Evolutionary conservation across 1,284 basidiomycete genomes (phyloP), one percentile per base, ranked within the genome.

Genomic region (Cystobasidium slooffiae): DNA sequence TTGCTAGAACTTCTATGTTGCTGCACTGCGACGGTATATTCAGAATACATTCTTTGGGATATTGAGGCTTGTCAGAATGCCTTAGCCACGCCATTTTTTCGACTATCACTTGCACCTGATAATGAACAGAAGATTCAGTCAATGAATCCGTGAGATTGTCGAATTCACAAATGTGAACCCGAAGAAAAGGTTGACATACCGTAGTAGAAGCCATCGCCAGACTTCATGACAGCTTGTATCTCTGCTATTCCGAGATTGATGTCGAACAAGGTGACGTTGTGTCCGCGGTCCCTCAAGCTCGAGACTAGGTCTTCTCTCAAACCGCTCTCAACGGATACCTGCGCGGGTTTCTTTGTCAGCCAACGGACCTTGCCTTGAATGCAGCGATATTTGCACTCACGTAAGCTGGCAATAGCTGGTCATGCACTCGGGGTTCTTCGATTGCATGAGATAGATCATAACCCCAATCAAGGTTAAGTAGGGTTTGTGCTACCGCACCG

Each of bases 341-440:
- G 56, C 16, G 81, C 75, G 14, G 43, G 4, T 5, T 16, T 39
- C 5, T 37, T 16, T 24, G 41, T 47, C 31, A 52, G 56, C 51
- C 31, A n/a, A 7, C 24, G 39, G 7, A 16, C 37, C 51, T 22
- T 16, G 46, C 24, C 6, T 55, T 2, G 0, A 22, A 43, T 51
- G 37, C 14, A 16, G 0, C 1, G 31, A 3, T 8, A 61, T 37
- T 31, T 3, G 1, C 9, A 70, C 79, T n/a, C 55, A 80, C 80
- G 22, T 79, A 76, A n/a, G 75, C 74, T 0, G 96, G 95, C 76
- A 89, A 90, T 39, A 97, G 84, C 81, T 98, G 96, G 80, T 97
- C 88, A 80, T 98, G 95, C n/a, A 97, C 81, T n/a, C 95, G 86
- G 0, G 92, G 90, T 76, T 84, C 86, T 82, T 98, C 96, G 47